Percentiles rank a stretch among this genome's conserved stretches.
Evolutionary conservation across 208 protist species (phyloP).

Genomic region (Trichomonas gallinae): DNA sequence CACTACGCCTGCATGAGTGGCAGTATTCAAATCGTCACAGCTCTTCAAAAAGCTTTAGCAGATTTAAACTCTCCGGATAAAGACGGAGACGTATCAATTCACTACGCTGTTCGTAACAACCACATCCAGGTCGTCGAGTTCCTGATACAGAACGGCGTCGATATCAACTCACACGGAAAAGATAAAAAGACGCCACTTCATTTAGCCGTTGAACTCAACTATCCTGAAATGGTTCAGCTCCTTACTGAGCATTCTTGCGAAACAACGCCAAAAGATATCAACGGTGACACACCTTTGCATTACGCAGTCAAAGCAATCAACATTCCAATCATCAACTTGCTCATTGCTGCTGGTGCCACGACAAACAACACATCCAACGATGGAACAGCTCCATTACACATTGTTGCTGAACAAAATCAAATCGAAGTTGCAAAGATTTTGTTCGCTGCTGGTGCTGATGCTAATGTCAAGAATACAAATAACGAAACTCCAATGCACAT

Average conservation of each 20-base stretch:
- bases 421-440: constrained; percentile 1
- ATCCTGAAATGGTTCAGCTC: background rate
- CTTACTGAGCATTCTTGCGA: background rate
- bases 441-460: background rate
- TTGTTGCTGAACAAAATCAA: background rate
- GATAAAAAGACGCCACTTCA: background rate
- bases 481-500: background rate
- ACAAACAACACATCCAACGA: background rate
- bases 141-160: background rate
- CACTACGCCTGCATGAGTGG: background rate
- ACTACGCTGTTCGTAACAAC: background rate
- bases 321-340: background rate
- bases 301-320: constrained; percentile 1
- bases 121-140: background rate
- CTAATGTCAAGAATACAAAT: background rate
- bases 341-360: background rate
- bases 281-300: background rate
- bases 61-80: background rate
- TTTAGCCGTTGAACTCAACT: background rate
- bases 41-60: constrained; percentile 9
- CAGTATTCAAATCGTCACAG: background rate
- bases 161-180: background rate
- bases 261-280: background rate
- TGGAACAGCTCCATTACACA: background rate
- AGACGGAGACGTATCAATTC: background rate